Base-by-base conservation (phyloP, 352 stramenopile species). In the Globisporangium recalcitrans region DNA sequence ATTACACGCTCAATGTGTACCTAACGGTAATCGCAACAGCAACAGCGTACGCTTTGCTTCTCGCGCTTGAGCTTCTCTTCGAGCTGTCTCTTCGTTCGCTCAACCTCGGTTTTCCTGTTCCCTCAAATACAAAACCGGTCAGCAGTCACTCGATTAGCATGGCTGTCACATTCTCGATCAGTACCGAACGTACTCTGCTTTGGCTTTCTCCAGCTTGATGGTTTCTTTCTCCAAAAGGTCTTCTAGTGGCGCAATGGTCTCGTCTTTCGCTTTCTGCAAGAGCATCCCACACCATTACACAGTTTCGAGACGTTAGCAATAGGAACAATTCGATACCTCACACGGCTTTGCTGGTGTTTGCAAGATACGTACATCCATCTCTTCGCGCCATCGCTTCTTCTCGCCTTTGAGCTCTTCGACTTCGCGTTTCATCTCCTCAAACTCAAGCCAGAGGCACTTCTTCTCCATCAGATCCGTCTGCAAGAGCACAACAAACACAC, bases 401-500 rank as follows among this genome's bases (percentile, higher is more conserved):
- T 90, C 74, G 13, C 62, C 61, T 42, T 90, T 91, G 1, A 93
- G 58, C 54, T 80, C 72, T 34, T 90, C 73, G 3, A 93, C 80
- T 31, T 93, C 62, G 0, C 58, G 57, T 60, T 92, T 91, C 31
- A 77, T 77, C 31, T 93, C 75, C 55, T 94, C 80, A 59, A 93
- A 91, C 57, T 92, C 72, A 27, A 96, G 79, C 87, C 85, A 96
- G 34, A 93, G 42, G 26, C 84, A 88, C 44, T 95, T 94, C 58
- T 93, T 92, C 71, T 96, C 78, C 80, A 96, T 91, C 52, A 93
- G 62, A 10, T 74, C 70, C 11, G 85, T 93, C 80, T 93, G 65
- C 13, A 68, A 16, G 3, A 22, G 16, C 26, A 29, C 24, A 22
- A 7, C 3, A n/a, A 44, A 14, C 11, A 22, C 10, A 52, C 24